A percentile compares a stretch with the other conserved stretches of the same genome.
phyloP scores from a whole-genome alignment of 2,329 filamentous ascomycete species.

The Fusarium ramigenum region DNA sequence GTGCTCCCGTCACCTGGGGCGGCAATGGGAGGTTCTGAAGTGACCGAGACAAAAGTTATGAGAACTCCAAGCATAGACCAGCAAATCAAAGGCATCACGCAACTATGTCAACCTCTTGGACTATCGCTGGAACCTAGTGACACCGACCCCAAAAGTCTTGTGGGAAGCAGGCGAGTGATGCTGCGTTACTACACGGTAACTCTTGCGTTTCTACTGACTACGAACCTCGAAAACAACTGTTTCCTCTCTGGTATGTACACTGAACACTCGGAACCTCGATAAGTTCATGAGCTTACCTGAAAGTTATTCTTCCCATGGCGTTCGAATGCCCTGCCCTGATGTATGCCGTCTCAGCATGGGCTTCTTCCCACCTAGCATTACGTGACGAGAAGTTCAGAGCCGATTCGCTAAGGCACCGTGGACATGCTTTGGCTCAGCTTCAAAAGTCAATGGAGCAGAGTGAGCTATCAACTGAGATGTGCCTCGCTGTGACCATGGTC shows the following conservation, averaged over 20 bases:
- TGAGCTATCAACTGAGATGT: slow-evolving; percentile 28
- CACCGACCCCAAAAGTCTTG: background rate
- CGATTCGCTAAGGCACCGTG: slow-evolving; percentile 26
- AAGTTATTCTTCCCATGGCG: slow-evolving; percentile 36
- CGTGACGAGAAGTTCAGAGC: slow-evolving; percentile 18
- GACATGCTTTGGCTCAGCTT: slow-evolving; percentile 18
- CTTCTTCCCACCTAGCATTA: slow-evolving; percentile 33
- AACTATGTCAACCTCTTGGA: background rate
- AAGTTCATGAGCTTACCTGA: background rate
- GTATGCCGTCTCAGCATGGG: slow-evolving; percentile 33
- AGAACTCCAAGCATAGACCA: background rate
- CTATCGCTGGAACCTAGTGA: background rate
- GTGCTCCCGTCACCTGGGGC: background rate
- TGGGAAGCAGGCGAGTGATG: background rate
- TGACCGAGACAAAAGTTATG: background rate
- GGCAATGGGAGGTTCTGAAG: background rate
- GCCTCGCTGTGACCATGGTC: slow-evolving; percentile 34
- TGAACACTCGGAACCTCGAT: background rate
- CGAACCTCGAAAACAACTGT: background rate
- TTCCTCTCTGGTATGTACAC: background rate
- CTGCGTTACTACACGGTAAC: background rate
- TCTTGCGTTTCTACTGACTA: background rate
- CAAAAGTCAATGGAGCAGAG: slow-evolving; percentile 14
- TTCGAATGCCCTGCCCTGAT: slow-evolving; percentile 32
- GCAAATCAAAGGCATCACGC: background rate